Base-by-base conservation (phyloP, 1,139 yeast genomes). In the Lodderomyces oxycetoniae region DNA sequence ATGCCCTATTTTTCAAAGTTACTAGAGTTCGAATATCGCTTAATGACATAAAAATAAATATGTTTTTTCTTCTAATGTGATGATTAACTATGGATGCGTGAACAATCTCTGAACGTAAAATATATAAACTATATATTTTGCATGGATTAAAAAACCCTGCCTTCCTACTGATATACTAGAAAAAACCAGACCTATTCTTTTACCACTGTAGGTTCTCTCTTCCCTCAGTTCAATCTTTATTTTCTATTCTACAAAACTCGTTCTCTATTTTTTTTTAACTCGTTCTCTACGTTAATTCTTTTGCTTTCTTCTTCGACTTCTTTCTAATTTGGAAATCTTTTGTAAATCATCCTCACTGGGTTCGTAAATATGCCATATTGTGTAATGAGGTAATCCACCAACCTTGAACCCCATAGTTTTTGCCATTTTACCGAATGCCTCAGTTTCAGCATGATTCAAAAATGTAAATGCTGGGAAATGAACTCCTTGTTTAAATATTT, bases 391-490 rank as follows among this genome's bases (percentile, higher is more conserved):
- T 46, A 86, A 68, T 0, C 96, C 96, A 33, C 87, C 86, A 21
- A 87, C 95, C 39, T 64, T 65, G 54, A 75, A 83, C 3, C 93
- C 93, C 83, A 86, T 83, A 36, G 70, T 66, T 47, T 73, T 82
- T 25, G 89, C 81, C 87, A 87, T 73, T 52, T 85, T 86, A 32
- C 95, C 96, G 59, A 86, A 86, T 0, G 93, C 95, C 55, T 87
- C 93, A 2, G 95, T 87, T 54, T 86, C 96, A 0, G 95, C 95
- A 55, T 87, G 96, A 52, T 85, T 86, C 55, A 79, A 75, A 54
- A 85, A 86, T 2, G 95, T 80, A 52, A 84, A 86, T 3, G 95
- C 94, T 7, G 95, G 94, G 67, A 86, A 86, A 53, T 82, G 84
- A 17, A 81, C 83, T 28, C 96, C 96, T 40, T 74, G 75, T 45